Base-by-base conservation (phyloP, 1,139 yeast species). In the Diutina siamensis region DNA sequence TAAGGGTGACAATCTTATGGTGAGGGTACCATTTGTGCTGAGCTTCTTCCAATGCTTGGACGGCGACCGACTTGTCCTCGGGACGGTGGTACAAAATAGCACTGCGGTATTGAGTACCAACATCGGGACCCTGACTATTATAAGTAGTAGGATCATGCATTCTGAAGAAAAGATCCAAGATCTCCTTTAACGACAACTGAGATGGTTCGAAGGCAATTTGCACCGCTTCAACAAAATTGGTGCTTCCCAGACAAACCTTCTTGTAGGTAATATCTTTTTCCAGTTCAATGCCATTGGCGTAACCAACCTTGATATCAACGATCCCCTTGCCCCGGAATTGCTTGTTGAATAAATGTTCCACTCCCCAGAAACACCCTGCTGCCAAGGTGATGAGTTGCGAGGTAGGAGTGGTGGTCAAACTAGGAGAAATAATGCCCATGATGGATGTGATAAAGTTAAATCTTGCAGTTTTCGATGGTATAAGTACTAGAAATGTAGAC, bases 331-430 rank as follows among this genome's bases (percentile, higher is more conserved):
- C 71, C 4, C 57, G 56, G 53, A 78, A 83, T 51, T 83, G 74
- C 58, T 83, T 83, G 51, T 81, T 67, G 65, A 77, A 88, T 35
- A 89, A 79, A 55, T 83, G 83, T 58, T 92, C 97, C 12, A 84
- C 87, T 18, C 96, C 96, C 97, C 97, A 89, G 70, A 88, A 92
- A 59, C 98, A 89, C 3, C 94, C 94, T 1, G 84, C 88, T 1
- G 86, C 89, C 20, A 83, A 61, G 0, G 88, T 82, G 47, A 80
- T 60, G 34, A 80, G 53, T 53, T 74, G 70, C 45, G 82, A 58
- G 3, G 70, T 59, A 5, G 66, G 42, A 2, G 72, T 63, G 13
- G 64, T 62, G 45, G 57, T 60, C 40, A 71, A 52, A 1, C 69
- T 62, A 4, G 72, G 67, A 2, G 75, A 70, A 12, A 64, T 50